These are phyloP conservation scores for Aspergillus cristatus DNA, from an alignment of 495 filamentous ascomycete species.

Conservation along the genomic window DNA sequence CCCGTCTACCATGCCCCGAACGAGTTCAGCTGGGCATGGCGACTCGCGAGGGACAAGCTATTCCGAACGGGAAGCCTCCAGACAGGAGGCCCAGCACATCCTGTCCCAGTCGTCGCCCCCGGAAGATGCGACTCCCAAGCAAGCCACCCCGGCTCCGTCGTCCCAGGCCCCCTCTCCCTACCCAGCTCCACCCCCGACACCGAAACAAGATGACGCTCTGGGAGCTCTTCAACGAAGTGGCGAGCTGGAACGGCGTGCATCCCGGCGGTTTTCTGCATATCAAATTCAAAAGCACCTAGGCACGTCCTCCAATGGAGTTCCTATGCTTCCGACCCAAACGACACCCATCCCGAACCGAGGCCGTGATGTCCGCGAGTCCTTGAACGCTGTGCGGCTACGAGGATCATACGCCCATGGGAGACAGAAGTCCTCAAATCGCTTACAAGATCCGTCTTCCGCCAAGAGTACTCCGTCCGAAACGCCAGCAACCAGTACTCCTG, in stretches of 20 bases:
- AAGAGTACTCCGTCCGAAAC: conserved; percentile 37
- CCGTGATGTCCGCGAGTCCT: conserved; percentile 78
- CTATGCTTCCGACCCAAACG: conserved; percentile 77
- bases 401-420: conserved; percentile 59
- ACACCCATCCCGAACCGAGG: conserved; percentile 84
- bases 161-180: conserved; percentile 23
- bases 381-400: conserved; percentile 81
- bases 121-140: conserved; percentile 25
- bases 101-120: conserved; percentile 43
- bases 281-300: conserved; percentile 92
- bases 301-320: conserved; percentile 67
- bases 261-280: conserved; percentile 86
- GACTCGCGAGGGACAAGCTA: conserved; percentile 24
- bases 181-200: conserved; percentile 64
- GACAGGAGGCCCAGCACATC: conserved; percentile 41
- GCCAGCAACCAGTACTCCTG: conserved; percentile 59
- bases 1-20: conserved; percentile 12
- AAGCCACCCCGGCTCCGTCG: conserved; percentile 27
- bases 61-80: conserved; percentile 32
- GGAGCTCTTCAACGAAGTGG: conserved; percentile 84
- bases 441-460: conserved; percentile 51
- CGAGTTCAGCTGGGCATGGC: conserved; percentile 19
- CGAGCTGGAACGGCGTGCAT: conserved; percentile 87
- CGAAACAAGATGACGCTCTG: conserved; percentile 81
- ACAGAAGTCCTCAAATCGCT: conserved; percentile 45